Conservation (phyloP, 352 stramenopile species). For the Globisporangium sylvaticum region DNA sequence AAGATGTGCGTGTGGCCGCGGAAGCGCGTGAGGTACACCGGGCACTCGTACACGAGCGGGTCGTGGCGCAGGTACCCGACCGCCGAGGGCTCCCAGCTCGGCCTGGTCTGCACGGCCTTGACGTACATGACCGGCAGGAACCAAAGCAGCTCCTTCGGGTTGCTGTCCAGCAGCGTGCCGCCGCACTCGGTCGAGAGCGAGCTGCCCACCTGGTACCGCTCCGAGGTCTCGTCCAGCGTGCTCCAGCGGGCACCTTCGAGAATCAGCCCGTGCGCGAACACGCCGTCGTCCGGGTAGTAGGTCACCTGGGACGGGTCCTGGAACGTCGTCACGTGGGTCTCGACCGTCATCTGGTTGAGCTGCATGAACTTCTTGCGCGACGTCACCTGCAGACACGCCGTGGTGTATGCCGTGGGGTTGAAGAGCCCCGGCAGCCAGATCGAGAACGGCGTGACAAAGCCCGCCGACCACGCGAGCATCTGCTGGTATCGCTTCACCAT, state of each 20-base stretch:
- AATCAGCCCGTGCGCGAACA: slow-evolving; percentile 94
- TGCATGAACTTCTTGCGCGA: slow-evolving; percentile 89
- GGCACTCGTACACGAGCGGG: slow-evolving; percentile 92
- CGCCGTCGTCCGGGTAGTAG: slow-evolving; percentile 87
- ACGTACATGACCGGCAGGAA: slow-evolving; percentile 93
- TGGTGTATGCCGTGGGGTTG: slow-evolving; percentile 95
- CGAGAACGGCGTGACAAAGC: slow-evolving; percentile 91
- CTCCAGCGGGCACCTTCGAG: slow-evolving; percentile 95
- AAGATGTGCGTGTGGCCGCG: slow-evolving; percentile 96
- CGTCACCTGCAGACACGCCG: slow-evolving; percentile 94
- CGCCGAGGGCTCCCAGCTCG: slow-evolving; percentile 92
- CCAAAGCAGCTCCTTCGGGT: slow-evolving; percentile 94
- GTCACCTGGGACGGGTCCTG: slow-evolving; percentile 78
- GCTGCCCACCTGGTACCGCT: slow-evolving; percentile 82
- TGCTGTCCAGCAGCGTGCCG: slow-evolving; percentile 90
- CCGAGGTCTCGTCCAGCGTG: slow-evolving; percentile 84
- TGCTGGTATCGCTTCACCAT: slow-evolving; percentile 92
- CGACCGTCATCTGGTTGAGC: slow-evolving; percentile 95
- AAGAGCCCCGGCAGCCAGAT: slow-evolving; percentile 95
- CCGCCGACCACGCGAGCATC: slow-evolving; percentile 81
- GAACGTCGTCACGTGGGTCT: slow-evolving; percentile 95
- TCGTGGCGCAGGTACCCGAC: slow-evolving; percentile 95
- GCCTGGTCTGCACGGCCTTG: slow-evolving; percentile 92
- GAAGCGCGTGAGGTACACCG: slow-evolving; percentile 97
- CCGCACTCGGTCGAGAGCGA: slow-evolving; percentile 83